Percentiles rank a stretch among this genome's conserved stretches.
Evolutionary conservation across 768 basidiomycete genomes (phyloP).

Genomic region (Boletus vinaceobasis): DNA sequence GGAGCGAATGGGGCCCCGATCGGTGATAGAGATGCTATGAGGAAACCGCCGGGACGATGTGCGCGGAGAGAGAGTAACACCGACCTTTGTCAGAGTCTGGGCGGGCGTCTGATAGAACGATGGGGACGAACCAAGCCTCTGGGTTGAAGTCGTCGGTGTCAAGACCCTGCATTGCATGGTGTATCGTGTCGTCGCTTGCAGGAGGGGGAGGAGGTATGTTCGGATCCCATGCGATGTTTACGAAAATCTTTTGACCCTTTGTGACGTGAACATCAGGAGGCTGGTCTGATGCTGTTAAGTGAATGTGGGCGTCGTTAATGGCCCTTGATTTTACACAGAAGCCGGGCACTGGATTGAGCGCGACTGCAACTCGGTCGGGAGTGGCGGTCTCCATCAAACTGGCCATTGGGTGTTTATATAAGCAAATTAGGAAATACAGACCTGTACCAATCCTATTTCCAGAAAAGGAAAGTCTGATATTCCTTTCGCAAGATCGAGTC

Average conservation of each 20-base stretch:
- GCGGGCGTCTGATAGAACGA: slow-evolving; percentile 63
- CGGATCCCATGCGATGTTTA: slow-evolving; percentile 70
- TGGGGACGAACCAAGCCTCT: slow-evolving; percentile 62
- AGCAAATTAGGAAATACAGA: slow-evolving; percentile 8
- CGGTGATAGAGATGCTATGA: slow-evolving; percentile 17
- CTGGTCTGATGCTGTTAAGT: slow-evolving; percentile 8
- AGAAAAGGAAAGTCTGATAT: neutral
- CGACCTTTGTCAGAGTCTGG: slow-evolving; percentile 69
- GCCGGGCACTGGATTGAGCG: slow-evolving; percentile 58
- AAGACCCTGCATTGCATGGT: slow-evolving; percentile 53
- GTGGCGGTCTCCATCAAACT: slow-evolving; percentile 18
- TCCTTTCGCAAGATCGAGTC: neutral
- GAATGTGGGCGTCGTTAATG: slow-evolving; percentile 36
- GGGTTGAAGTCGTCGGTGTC: slow-evolving; percentile 38
- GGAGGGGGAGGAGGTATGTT: slow-evolving; percentile 68
- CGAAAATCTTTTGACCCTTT: slow-evolving; percentile 60
- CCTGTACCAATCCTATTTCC: neutral
- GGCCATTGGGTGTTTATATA: neutral
- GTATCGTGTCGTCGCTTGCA: slow-evolving; percentile 55
- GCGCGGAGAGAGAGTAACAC: slow-evolving; percentile 13
- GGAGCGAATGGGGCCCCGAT: neutral
- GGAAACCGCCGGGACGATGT: neutral
- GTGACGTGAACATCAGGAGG: slow-evolving; percentile 31
- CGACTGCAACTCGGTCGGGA: slow-evolving; percentile 21
- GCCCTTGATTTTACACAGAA: slow-evolving; percentile 68